Evolutionary conservation across 106 monocot species (phyloP).

Genomic region (Dioscorea zingiberensis): DNA sequence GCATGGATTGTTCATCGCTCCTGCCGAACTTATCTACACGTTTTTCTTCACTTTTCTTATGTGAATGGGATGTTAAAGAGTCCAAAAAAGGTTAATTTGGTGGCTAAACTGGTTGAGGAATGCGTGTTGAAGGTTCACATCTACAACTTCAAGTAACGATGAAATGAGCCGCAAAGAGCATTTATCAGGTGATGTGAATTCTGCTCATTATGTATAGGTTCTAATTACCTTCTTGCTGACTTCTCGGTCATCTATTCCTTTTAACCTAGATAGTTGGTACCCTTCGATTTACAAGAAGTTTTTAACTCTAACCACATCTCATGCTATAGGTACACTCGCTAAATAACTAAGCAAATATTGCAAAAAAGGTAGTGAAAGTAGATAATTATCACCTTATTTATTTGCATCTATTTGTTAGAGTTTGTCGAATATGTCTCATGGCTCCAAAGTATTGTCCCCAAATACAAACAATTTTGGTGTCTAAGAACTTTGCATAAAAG

Average conservation of each 20-base stretch:
- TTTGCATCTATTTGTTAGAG: too few relatives aligned
- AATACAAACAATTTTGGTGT: background rate
- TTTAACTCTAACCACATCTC: too few relatives aligned
- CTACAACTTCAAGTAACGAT: slow-evolving; percentile 92
- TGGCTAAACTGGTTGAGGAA: slow-evolving; percentile 80
- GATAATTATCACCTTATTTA: too few relatives aligned
- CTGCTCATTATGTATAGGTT: background rate
- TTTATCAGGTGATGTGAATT: slow-evolving; percentile 66
- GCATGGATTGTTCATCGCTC: too few relatives aligned
- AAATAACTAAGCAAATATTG: background rate
- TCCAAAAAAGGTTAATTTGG: slow-evolving; percentile 96
- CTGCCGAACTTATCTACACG: too few relatives aligned
- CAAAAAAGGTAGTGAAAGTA: background rate
- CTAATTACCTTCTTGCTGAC: background rate
- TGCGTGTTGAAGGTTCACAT: slow-evolving; percentile 97
- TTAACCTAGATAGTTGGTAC: too few relatives aligned
- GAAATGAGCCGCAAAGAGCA: slow-evolving; percentile 87
- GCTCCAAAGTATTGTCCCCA: background rate
- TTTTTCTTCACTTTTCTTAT: slow-evolving; percentile 1
- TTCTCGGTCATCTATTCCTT: background rate
- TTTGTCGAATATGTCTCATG: too few relatives aligned
- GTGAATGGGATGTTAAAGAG: slow-evolving; percentile 40
- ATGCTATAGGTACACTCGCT: too few relatives aligned
- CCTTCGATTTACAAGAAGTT: too few relatives aligned
- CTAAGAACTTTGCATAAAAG: background rate